A percentile compares a stretch with the other conserved stretches of the same genome.
Evolutionary conservation across 306 rosid genomes (phyloP).

Genomic region (Ceratonia siliqua): DNA sequence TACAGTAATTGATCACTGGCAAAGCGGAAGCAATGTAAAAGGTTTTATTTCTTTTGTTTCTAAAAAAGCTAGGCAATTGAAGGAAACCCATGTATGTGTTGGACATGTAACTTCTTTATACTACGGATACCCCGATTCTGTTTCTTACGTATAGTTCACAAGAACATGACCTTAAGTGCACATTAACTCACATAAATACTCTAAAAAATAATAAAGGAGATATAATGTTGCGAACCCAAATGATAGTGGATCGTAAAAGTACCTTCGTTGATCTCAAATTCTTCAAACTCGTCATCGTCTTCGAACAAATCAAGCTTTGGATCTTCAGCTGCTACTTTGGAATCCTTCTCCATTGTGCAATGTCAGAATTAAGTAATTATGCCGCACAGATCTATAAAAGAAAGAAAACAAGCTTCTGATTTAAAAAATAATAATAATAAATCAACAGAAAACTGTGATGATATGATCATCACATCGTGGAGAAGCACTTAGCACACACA

Average conservation of each 20-base stretch:
- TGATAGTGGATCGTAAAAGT: not conserved
- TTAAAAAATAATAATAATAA: not conserved
- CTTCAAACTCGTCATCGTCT: constrained; percentile 50
- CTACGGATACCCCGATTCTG: not conserved
- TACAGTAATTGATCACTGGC: not conserved
- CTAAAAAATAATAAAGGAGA: not conserved
- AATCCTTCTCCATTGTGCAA: constrained; percentile 40
- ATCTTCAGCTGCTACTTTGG: constrained; percentile 41
- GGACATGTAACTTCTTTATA: not conserved
- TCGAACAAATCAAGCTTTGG: constrained; percentile 47
- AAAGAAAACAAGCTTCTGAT: not conserved
- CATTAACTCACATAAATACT: not conserved
- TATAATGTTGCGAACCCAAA: not conserved
- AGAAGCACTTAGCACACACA: not conserved
- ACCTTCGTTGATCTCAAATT: constrained; percentile 45
- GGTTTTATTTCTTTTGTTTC: no score
- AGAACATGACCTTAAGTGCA: no score
- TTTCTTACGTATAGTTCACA: no score
- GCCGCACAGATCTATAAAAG: not conserved
- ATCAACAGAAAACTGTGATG: not conserved
- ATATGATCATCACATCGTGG: not conserved
- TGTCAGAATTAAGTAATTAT: not conserved
- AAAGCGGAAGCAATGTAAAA: not conserved
- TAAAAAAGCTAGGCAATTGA: not conserved
- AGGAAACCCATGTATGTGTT: not conserved